These are phyloP conservation scores for Pestalotiopsis fici DNA, from an alignment of 2,329 filamentous ascomycete species.

Conservation along the genomic window DNA sequence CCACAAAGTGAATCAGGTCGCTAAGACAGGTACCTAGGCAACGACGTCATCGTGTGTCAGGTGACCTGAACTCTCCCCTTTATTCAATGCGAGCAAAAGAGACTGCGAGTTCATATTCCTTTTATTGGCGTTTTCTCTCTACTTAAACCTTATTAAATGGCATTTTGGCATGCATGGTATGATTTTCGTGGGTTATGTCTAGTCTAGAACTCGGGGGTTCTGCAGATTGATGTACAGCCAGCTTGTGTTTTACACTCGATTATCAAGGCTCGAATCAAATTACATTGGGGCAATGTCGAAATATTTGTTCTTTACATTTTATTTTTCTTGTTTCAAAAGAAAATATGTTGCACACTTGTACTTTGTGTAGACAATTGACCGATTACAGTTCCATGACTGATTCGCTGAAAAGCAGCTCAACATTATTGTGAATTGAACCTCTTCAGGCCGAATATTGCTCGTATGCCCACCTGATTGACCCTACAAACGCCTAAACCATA, in stretches of 20 bases:
- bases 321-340: too few relatives aligned
- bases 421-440: too few relatives aligned
- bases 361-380: too few relatives aligned
- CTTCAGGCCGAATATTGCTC: too few relatives aligned
- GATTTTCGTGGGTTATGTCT: not conserved
- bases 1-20: not conserved
- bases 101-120: not conserved
- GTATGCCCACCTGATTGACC: not conserved
- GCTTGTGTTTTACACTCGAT: not conserved
- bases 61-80: conserved; percentile 5
- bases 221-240: not conserved
- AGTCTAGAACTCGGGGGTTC: not conserved
- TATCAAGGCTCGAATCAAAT: too few relatives aligned
- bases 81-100: not conserved
- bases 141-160: not conserved
- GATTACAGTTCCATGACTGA: too few relatives aligned
- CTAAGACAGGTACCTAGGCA: not conserved
- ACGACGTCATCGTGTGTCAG: conserved; percentile 13
- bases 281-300: too few relatives aligned
- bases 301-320: too few relatives aligned
- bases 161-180: too few relatives aligned
- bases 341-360: too few relatives aligned
- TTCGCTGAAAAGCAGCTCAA: too few relatives aligned
- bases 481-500: not conserved
- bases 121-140: not conserved